Conservation (phyloP, 2,329 filamentous ascomycete species). For the Zopfia rhizophila region DNA sequence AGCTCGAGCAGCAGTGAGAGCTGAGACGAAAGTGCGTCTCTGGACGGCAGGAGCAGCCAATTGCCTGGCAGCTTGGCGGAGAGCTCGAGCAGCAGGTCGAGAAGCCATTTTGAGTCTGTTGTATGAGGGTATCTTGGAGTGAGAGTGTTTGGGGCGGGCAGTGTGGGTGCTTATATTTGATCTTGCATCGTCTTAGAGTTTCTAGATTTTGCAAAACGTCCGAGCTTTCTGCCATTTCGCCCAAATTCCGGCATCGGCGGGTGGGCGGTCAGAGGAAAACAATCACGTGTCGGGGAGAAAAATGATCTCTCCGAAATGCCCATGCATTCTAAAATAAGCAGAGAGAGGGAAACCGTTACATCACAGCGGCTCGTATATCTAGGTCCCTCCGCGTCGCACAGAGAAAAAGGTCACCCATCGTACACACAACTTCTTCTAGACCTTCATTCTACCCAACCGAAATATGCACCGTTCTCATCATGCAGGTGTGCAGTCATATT, state of each 20-base stretch:
- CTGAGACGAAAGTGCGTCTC: constrained; percentile 68
- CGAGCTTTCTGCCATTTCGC: constrained; percentile 18
- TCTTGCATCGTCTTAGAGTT: constrained; percentile 22
- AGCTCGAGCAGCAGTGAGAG: constrained; percentile 62
- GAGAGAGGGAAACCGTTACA: neutral
- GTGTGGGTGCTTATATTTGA: constrained; percentile 35
- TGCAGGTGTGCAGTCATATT: constrained; percentile 3
- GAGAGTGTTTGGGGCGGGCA: constrained; percentile 31
- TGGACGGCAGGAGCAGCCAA: constrained; percentile 62
- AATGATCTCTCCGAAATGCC: constrained; percentile 32
- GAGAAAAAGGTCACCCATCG: neutral
- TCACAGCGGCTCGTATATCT: neutral
- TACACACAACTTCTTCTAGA: constrained; percentile 1
- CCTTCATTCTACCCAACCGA: constrained; percentile 4
- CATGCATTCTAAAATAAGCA: too few relatives aligned
- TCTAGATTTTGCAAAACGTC: constrained; percentile 27
- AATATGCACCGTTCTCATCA: neutral
- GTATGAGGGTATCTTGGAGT: constrained; percentile 51
- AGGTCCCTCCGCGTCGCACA: neutral
- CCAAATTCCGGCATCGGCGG: constrained; percentile 26
- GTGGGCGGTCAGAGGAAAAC: constrained; percentile 5
- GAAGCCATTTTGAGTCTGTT: constrained; percentile 74
- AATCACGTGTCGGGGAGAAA: constrained; percentile 28
- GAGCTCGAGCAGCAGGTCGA: constrained; percentile 73
- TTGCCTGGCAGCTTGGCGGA: constrained; percentile 67